Evolutionary conservation across 495 filamentous ascomycete species (phyloP).

Genomic region (Opeltia flavorubescens): DNA sequence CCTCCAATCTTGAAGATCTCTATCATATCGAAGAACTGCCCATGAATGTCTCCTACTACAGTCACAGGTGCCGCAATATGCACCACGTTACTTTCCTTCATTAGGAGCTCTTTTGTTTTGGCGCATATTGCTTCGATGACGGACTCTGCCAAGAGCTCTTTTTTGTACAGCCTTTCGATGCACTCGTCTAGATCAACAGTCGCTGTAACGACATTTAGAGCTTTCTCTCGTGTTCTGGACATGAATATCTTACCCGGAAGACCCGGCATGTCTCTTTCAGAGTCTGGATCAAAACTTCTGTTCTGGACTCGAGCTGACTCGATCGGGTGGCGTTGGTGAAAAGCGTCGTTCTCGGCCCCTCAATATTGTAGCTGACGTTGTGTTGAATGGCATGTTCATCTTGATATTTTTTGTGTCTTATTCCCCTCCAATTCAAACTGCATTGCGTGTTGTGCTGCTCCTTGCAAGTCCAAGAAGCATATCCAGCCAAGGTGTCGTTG

Average conservation of each 20-base stretch:
- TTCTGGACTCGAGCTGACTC: neutral
- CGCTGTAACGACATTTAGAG: conserved; percentile 34
- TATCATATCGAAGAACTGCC: conserved; percentile 95
- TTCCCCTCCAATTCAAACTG: neutral
- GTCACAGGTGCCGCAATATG: conserved; percentile 93
- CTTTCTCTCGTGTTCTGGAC: neutral
- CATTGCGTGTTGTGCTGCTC: neutral
- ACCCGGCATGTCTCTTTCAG: conserved; percentile 60
- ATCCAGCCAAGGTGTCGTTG: too few species aligned
- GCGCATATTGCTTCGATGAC: conserved; percentile 99
- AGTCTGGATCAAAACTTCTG: neutral
- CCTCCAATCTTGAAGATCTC: conserved; percentile 99
- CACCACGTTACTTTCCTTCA: conserved; percentile 99
- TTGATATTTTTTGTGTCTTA: neutral
- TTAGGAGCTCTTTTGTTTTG: conserved; percentile 94
- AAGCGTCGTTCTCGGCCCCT: neutral
- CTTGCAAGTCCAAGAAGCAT: neutral
- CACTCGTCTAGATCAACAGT: conserved; percentile 98
- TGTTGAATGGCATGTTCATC: neutral
- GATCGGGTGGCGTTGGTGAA: conserved; percentile 2
- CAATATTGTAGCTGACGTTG: neutral
- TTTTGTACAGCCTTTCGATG: conserved; percentile 87
- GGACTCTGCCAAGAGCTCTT: conserved; percentile 90
- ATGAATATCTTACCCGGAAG: conserved; percentile 54
- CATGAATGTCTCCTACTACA: conserved; percentile 98